phyloP scores from a whole-genome alignment of 2,329 filamentous ascomycete genomes.

The Colletotrichum scovillei region DNA sequence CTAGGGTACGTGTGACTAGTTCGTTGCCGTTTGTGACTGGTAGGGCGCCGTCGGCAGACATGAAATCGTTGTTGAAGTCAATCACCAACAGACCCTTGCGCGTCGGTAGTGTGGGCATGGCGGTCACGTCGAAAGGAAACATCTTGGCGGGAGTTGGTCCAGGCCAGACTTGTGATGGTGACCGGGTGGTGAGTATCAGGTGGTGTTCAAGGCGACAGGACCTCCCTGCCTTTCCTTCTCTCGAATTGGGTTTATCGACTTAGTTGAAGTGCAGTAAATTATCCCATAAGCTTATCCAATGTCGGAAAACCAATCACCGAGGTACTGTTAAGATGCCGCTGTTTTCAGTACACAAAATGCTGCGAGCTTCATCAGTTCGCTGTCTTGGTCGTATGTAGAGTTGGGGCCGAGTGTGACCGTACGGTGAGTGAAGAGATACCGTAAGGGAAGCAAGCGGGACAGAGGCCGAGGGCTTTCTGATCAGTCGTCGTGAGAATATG shows the following conservation, averaged over 20 bases:
- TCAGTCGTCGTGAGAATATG: not conserved
- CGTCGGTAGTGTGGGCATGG: conserved; percentile 67
- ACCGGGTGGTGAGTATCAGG: not conserved
- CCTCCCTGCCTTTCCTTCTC: not conserved
- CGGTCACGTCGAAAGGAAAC: conserved; percentile 67
- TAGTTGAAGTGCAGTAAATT: not conserved
- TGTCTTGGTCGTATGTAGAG: not conserved
- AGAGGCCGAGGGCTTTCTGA: not conserved
- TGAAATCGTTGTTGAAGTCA: conserved; percentile 92
- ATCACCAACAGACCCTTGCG: conserved; percentile 82
- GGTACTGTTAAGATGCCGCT: not conserved
- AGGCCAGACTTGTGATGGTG: not conserved
- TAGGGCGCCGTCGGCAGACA: conserved; percentile 75
- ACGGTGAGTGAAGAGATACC: too few species aligned
- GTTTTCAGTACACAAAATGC: not conserved
- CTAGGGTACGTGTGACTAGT: conserved; percentile 74
- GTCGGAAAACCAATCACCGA: not conserved
- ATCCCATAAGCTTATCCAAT: not conserved
- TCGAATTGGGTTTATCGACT: not conserved
- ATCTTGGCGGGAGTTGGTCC: conserved; percentile 46
- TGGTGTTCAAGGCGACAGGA: not conserved
- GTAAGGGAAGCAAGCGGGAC: too few species aligned
- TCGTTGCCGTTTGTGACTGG: conserved; percentile 71
- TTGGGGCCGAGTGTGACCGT: too few species aligned
- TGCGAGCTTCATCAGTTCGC: not conserved